Evolutionary conservation across 2,329 filamentous ascomycete genomes (phyloP), one percentile per base, ranked within the genome.

Genomic region (Ceratocystis papillata): DNA sequence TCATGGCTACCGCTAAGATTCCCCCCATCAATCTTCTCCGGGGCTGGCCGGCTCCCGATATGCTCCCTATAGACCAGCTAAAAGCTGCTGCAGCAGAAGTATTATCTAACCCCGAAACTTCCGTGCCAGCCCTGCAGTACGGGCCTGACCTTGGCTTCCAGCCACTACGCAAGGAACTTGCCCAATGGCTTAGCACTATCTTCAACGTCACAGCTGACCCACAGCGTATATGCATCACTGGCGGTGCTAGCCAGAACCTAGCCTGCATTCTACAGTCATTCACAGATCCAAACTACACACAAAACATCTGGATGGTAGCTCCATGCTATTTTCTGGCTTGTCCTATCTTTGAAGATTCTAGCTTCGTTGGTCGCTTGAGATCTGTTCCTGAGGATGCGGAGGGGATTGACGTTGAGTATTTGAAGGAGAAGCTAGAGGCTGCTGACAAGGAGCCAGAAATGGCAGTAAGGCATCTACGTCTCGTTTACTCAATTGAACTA

Each of bases 271-370:
- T 96, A 62, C 84, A 88, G 74, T 88, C 88, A 37, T 96, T 88
- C 72, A 88, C 90, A 0, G 92, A 96, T 73, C 88, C 89, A 0
- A 75, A 79, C 1, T 87, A 86, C 72, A 96, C 92, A 0, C 79
- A 82, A 59, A 84, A 84, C 70, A 79, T 96, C 8, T 96, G 89
- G 88, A 82, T 92, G 75, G 84, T 91, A 1, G 85, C 87, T 22
- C 92, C 92, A 3, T 87, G 87, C 60, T 96, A 96, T 73, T 88
- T 90, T 75, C 79, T 96, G n/a, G 88, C 86, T 0, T 91, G 88
- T 72, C 81, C 86, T n/a, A 89, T 96, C 66, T 91, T 96, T 72
- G 85, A 88, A 67, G 92, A 96, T 75, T 80, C 86, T 4, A 88
- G 90, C 0, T 90, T 96, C 70, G 78, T 79, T 3, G 81, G 81